A percentile compares a stretch with the other conserved stretches of the same genome.
phyloP scores from a whole-genome alignment of 2,329 filamentous ascomycete genomes.

The Aspergillus eucalypticola region DNA sequence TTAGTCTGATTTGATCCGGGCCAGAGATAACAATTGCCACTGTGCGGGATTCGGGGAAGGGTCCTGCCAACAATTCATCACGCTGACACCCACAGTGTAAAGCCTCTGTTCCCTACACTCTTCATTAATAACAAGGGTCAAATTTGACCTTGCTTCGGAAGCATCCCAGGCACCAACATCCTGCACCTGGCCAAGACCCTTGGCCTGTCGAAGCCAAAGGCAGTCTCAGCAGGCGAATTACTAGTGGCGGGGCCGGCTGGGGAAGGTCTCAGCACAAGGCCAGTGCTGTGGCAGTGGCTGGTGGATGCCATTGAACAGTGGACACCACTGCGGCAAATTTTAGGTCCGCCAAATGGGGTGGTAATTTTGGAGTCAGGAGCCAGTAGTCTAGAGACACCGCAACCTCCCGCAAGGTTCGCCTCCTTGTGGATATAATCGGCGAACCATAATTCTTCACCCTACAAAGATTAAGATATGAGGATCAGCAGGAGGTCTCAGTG shows the following conservation, averaged over 20 bases:
- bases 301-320: not conserved
- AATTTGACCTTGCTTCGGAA: not conserved
- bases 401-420: not conserved
- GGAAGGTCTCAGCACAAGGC: not conserved
- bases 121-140: too few species aligned
- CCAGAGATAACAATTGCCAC: not conserved
- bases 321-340: not conserved
- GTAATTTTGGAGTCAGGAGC: not conserved
- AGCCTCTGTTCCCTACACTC: too few species aligned
- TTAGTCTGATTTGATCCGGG: not conserved
- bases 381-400: not conserved
- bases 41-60: too few species aligned
- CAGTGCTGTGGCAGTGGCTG: not conserved
- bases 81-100: not conserved
- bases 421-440: not conserved
- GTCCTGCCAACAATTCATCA: not conserved
- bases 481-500: not conserved
- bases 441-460: not conserved
- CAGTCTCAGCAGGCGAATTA: not conserved
- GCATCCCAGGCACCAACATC: not conserved
- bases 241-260: not conserved
- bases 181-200: not conserved
- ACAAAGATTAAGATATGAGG: not conserved
- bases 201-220: not conserved
- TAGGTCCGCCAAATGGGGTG: not conserved